Conservation (phyloP, 164 flowering plant genomes). For the Kingdonia uniflora region DNA sequence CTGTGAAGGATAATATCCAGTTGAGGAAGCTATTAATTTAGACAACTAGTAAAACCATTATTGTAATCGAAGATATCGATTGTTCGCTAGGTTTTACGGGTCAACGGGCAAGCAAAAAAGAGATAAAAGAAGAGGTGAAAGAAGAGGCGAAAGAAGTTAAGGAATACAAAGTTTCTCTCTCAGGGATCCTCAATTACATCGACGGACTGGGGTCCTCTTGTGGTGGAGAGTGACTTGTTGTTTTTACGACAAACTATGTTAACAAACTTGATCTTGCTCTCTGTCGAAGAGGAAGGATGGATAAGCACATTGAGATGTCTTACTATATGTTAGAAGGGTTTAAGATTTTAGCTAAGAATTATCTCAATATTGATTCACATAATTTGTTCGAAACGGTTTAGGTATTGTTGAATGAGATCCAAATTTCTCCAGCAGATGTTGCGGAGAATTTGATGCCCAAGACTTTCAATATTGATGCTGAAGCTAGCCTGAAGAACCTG, state of each 20-base stretch:
- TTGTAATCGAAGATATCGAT: constrained; percentile 65
- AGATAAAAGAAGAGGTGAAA: constrained; percentile 17
- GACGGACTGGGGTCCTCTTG: constrained; percentile 71
- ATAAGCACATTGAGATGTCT: constrained; percentile 58
- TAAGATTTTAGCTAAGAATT: constrained; percentile 44
- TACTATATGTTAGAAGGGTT: constrained; percentile 45
- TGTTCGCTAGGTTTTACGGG: constrained; percentile 60
- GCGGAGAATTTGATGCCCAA: constrained; percentile 55
- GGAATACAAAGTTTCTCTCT: constrained; percentile 47
- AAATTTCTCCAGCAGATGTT: constrained; percentile 59
- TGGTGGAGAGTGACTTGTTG: constrained; percentile 52
- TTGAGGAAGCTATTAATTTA: constrained; percentile 43
- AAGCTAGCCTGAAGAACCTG: constrained; percentile 22
- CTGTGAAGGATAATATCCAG: constrained; percentile 43
- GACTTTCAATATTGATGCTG: constrained; percentile 18
- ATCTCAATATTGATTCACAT: constrained; percentile 31
- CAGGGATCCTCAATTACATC: constrained; percentile 60
- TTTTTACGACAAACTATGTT: constrained; percentile 54
- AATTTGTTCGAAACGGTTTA: constrained; percentile 24
- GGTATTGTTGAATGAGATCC: constrained; percentile 19
- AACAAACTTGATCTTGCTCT: constrained; percentile 55
- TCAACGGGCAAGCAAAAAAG: constrained; percentile 29
- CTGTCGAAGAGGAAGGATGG: constrained; percentile 50
- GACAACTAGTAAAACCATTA: constrained; percentile 38
- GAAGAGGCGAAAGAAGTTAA: constrained; percentile 17